These are phyloP conservation scores for Hypoxylon cercidicola DNA, from an alignment of 495 filamentous ascomycete genomes.

Conservation along the genomic window DNA sequence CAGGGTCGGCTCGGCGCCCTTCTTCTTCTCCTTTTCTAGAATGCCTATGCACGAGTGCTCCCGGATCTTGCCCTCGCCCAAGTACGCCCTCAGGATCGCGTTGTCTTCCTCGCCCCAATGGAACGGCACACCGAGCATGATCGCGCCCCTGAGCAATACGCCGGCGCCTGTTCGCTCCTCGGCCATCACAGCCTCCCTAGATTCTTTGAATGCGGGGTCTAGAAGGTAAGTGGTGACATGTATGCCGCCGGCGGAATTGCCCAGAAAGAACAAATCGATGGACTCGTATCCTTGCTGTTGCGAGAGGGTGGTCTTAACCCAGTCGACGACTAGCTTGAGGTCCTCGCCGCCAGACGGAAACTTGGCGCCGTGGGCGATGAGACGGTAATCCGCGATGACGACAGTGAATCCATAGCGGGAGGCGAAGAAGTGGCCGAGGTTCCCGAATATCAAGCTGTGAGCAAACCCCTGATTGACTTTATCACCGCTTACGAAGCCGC, in stretches of 20 bases:
- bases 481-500: slow-evolving; percentile 51
- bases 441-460: slow-evolving; percentile 48
- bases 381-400: slow-evolving; percentile 54
- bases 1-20: slow-evolving; percentile 37
- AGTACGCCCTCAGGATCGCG: slow-evolving; percentile 42
- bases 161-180: slow-evolving; percentile 31
- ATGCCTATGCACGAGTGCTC: slow-evolving; percentile 46
- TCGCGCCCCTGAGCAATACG: slow-evolving; percentile 46
- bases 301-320: slow-evolving; percentile 40
- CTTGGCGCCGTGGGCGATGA: slow-evolving; percentile 51
- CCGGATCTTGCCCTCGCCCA: slow-evolving; percentile 41
- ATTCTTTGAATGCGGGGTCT: slow-evolving; percentile 39
- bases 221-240: slow-evolving; percentile 53
- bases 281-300: slow-evolving; percentile 35
- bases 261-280: slow-evolving; percentile 52
- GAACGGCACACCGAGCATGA: slow-evolving; percentile 53
- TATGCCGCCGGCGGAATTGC: slow-evolving; percentile 58
- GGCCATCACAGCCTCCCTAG: slow-evolving; percentile 32
- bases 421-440: slow-evolving; percentile 57
- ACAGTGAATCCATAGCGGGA: slow-evolving; percentile 48
- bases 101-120: slow-evolving; percentile 44
- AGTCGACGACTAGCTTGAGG: slow-evolving; percentile 50
- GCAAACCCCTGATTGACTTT: slow-evolving; percentile 44
- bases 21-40: slow-evolving; percentile 40
- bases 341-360: slow-evolving; percentile 56